Evolutionary conservation across 2,329 filamentous ascomycete species (phyloP).

Genomic region (Epichloe uncinata): DNA sequence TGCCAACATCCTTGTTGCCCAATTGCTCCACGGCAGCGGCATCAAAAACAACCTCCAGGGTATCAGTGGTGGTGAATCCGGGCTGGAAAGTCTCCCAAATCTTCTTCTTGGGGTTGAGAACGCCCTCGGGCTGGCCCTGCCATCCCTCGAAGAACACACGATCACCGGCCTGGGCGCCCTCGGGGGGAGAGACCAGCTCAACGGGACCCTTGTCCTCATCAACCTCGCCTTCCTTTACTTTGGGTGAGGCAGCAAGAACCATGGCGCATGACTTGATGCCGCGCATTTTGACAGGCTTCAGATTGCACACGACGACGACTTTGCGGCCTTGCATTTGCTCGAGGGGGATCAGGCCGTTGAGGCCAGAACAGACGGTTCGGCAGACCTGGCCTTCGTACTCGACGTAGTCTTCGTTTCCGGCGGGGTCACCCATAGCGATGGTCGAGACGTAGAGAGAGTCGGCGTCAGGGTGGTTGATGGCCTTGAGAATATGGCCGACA

Average conservation of each 20-base stretch:
- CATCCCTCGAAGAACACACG: slow-evolving; percentile 89
- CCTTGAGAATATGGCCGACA: slow-evolving; percentile 94
- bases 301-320: slow-evolving; percentile 90
- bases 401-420: slow-evolving; percentile 69
- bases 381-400: slow-evolving; percentile 87
- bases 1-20: slow-evolving; percentile 52
- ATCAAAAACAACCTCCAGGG: slow-evolving; percentile 76
- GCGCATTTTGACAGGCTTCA: slow-evolving; percentile 99
- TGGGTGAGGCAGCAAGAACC: slow-evolving; percentile 91
- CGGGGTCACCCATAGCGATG: slow-evolving; percentile 81
- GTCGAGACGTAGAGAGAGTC: slow-evolving; percentile 93
- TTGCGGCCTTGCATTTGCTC: slow-evolving; percentile 96
- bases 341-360: slow-evolving; percentile 84
- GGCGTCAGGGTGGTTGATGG: slow-evolving; percentile 88
- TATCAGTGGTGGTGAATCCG: slow-evolving; percentile 80
- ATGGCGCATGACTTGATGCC: slow-evolving; percentile 68
- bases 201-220: slow-evolving; percentile 81
- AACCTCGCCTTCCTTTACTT: slow-evolving; percentile 64
- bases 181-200: slow-evolving; percentile 79
- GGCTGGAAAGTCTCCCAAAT: slow-evolving; percentile 95
- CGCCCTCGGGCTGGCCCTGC: slow-evolving; percentile 81
- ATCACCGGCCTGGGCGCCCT: slow-evolving; percentile 70
- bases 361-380: slow-evolving; percentile 90
- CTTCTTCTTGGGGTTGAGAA: slow-evolving; percentile 99
- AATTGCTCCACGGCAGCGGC: slow-evolving; percentile 63